phyloP scores from a whole-genome alignment of 257 asterid species.

The Fraxinus americana region DNA sequence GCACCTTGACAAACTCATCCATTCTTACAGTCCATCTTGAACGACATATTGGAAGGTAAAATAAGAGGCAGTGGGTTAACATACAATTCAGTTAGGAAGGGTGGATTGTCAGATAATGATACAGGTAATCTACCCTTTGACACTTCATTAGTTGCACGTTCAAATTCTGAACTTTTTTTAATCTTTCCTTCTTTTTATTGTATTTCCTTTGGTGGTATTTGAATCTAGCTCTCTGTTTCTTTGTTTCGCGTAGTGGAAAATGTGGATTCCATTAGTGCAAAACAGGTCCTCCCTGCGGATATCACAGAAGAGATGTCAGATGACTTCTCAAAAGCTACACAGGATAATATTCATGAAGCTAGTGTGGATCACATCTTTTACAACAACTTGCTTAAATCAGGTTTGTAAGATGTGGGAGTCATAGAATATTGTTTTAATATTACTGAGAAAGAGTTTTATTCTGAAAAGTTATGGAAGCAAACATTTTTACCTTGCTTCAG shows the following conservation, averaged over 20 bases:
- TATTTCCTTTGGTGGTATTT: not conserved
- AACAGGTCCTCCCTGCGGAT: conserved; percentile 39
- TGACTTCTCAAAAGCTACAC: conserved; percentile 33
- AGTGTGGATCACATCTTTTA: conserved; percentile 37
- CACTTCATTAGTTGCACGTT: not conserved
- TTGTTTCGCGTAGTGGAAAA: conserved; percentile 43
- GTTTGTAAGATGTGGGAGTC: conserved; percentile 34
- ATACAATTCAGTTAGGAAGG: conserved; percentile 53
- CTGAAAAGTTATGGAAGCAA: not conserved
- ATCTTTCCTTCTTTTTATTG: not conserved
- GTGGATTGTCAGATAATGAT: conserved; percentile 54
- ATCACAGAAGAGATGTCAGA: conserved; percentile 39
- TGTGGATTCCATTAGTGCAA: conserved; percentile 41
- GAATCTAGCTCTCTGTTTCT: not conserved
- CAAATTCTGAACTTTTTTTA: not conserved
- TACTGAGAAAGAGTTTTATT: conserved; percentile 2
- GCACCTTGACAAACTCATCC: conserved; percentile 15
- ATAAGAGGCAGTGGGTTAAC: conserved; percentile 70
- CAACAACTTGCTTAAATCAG: conserved; percentile 34
- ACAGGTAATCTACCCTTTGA: conserved; percentile 47
- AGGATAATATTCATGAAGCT: conserved; percentile 33
- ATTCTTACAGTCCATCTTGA: conserved; percentile 56
- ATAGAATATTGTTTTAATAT: conserved; percentile 12
- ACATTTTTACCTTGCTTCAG: conserved; percentile 28
- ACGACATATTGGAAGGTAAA: conserved; percentile 76